Base-by-base conservation (phyloP, 1,139 yeast genomes). In the Hansenula sp. region DNA sequence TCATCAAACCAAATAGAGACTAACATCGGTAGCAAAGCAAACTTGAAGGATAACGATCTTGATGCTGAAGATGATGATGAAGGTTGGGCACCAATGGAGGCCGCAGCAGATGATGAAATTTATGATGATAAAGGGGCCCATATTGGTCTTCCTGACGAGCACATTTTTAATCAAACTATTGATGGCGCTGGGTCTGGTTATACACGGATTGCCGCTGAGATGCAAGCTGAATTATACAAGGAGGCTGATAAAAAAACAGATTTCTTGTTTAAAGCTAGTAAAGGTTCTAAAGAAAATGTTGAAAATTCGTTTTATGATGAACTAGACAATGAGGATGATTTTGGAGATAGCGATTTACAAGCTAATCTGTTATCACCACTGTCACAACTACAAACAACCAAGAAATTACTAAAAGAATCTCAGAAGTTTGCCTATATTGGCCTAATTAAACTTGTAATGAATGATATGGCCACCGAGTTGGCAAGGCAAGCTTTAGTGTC, bases 381-480 rank as follows among this genome's bases (percentile, higher is more conserved):
- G 61, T 82, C 69, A 35, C 94, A 90, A 42, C 66, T 92, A 46
- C 79, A 79, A 44, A 75, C 92, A 1, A 92, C 97, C 6, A 88
- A 84, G 57, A 75, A 79, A 25, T 77, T 94, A 79, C 71, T 94
- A 25, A 73, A 80, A 3, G 97, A 88, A 21, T 71, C 83, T 18
- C 97, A 94, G 58, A 82, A 87, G 53, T 85, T 90, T 50, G 97
- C 97, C 4, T 94, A 94, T 56, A 84, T 86, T 6, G 98, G 97
- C 0, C 71, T 92, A 12, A 79, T 85, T 18, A 83, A 86, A 51
- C 72, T 94, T 29, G 73, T 85, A 7, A 73, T 82, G 41, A 85
- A 83, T 29, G 87, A 84, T 22, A 79, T 89, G 85, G 96, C 96
- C 10, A 77, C 88, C 1, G 80, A 79, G 11, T 61, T 89, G 44